Evolutionary conservation across 2,329 filamentous ascomycete genomes (phyloP).

Genomic region (Neopestalotiopsis sp.): DNA sequence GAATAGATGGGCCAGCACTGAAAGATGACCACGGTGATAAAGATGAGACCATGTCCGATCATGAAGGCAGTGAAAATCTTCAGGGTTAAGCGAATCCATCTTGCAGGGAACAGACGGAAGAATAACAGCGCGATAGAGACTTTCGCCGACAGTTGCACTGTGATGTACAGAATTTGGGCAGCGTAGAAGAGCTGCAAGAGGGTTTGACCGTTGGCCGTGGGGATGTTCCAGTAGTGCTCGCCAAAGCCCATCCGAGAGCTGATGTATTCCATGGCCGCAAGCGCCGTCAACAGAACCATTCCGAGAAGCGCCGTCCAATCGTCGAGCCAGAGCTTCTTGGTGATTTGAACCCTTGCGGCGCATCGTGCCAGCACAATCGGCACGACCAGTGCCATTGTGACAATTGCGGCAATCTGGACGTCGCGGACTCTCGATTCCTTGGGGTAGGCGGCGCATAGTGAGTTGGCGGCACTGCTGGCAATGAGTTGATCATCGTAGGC

Average conservation of each 20-base stretch:
- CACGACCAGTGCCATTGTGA: not conserved
- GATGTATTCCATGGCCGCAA: not conserved
- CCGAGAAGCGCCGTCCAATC: not conserved
- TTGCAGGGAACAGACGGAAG: not conserved
- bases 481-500: not conserved
- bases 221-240: constrained; percentile 3
- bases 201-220: not conserved
- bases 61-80: not conserved
- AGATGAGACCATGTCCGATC: not conserved
- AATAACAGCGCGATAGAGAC: not conserved
- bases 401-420: not conserved
- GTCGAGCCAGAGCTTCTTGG: constrained; percentile 5
- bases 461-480: not conserved
- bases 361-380: not conserved
- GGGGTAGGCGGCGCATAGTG: not conserved
- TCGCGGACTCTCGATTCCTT: constrained; percentile 1
- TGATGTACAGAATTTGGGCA: constrained; percentile 2
- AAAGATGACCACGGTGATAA: not conserved
- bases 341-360: not conserved
- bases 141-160: not conserved
- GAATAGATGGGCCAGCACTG: constrained; percentile 2
- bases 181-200: not conserved
- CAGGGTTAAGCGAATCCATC: not conserved
- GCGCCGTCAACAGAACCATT: not conserved
- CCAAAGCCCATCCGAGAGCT: not conserved